Evolutionary conservation across 768 basidiomycete species (phyloP), one percentile per base, ranked within the genome.

Genomic region (Boletellus sp.): DNA sequence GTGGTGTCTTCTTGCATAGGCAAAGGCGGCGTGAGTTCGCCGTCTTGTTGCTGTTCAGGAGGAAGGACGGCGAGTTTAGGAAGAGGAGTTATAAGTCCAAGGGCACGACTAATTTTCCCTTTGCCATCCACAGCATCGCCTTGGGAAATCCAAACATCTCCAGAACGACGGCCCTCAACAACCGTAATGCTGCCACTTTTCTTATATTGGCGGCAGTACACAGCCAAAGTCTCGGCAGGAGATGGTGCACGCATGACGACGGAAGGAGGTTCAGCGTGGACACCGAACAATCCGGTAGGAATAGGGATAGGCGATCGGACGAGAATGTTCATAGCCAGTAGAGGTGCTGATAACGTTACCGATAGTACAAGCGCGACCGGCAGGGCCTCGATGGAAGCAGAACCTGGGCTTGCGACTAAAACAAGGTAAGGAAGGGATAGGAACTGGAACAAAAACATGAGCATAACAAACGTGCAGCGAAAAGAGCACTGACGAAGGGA

Each of bases 111-210:
- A 26, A 85, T 55, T 57, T 81, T 84, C 47, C 70, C 70, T 64
- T 82, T 85, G 2, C 83, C 83, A 42, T 84, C 82, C 19, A 84
- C 70, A 7, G 85, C 86, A 52, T 87, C 80, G n/a, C 85, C 84
- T 47, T 83, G 84, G 12, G 78, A 64, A 55, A 88, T 66, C 87
- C 87, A 87, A 24, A 88, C 80, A 57, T 88, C 86, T 22, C 84
- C 83, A 56, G 84, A 85, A 41, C 83, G 81, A 28, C 83, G 78
- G 24, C 79, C 80, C 64, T 87, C 84, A 19, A 87, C 80, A 35
- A 86, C 79, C 17, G 83, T 86, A 44, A 70, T 55, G 52, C 78
- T 81, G 41, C 75, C 79, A 64, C 82, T 84, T 47, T 79, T 78
- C 63, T 84, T 86, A 65, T 80, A 82, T 45, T 81, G 78, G 17